Conservation (phyloP, 2,329 filamentous ascomycete species). For the Hawksworthiomyces lignivorus region DNA sequence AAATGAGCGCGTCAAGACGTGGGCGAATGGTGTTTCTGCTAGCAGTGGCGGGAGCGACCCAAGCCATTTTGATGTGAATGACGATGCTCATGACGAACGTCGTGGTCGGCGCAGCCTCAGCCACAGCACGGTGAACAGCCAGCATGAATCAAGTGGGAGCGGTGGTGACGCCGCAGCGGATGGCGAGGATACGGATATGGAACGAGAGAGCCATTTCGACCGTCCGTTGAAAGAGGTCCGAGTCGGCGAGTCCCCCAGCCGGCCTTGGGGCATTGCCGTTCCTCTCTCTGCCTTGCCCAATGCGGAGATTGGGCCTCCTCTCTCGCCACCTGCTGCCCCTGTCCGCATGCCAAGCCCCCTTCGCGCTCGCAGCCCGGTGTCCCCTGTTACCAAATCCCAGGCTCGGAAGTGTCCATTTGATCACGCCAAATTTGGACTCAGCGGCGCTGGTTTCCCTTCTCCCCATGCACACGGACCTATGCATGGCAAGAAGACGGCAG, state of each 20-base stretch:
- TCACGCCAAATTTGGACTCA: conserved; percentile 22
- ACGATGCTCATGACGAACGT: conserved; percentile 12
- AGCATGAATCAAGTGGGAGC: conserved; percentile 3
- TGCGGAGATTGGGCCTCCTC: conserved; percentile 32
- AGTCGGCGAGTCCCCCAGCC: conserved; percentile 87
- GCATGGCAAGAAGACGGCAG: neutral
- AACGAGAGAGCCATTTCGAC: conserved; percentile 70
- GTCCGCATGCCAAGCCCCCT: conserved; percentile 39
- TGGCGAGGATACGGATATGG: conserved; percentile 42
- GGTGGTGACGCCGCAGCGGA: conserved; percentile 21
- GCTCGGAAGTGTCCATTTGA: conserved; percentile 49
- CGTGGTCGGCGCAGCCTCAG: neutral
- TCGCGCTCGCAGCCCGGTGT: conserved; percentile 2
- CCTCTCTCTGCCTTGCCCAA: conserved; percentile 38
- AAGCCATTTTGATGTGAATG: conserved; percentile 22
- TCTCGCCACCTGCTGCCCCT: conserved; percentile 51
- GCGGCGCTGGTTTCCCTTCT: neutral
- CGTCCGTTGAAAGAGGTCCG: conserved; percentile 79
- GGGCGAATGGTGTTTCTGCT: conserved; percentile 70
- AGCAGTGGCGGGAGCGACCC: conserved; percentile 26
- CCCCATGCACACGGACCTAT: conserved; percentile 7
- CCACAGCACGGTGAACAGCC: neutral
- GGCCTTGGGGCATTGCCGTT: conserved; percentile 87
- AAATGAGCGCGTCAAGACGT: conserved; percentile 70
- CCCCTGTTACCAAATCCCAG: conserved; percentile 11